Base-by-base conservation (phyloP, 2,329 filamentous ascomycete species). In the Talaromyces sp. region DNA sequence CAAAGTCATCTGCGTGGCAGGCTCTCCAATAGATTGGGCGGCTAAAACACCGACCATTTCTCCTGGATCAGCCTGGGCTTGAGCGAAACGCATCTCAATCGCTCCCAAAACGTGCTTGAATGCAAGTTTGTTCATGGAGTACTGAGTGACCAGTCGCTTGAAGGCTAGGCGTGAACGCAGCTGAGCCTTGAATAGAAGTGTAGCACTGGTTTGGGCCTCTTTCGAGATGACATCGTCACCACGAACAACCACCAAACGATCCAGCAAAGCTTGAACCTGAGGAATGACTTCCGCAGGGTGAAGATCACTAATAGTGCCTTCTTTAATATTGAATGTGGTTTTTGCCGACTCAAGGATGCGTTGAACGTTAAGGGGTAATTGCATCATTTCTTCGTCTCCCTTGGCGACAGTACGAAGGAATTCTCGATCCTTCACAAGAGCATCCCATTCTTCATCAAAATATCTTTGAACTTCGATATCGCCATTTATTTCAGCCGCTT, bases 11-110 rank as follows among this genome's bases (percentile, higher is more conserved):
- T 99, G 95, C 1, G 95, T 99, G 24, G 95, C 96, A 47, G 95
- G 95, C 79, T 99, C 95, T 82, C 95, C 95, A 76, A 99, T 99
- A 37, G 95, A 99, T 81, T 99, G 95, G 7, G 96, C 95, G 68
- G 95, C 95, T 73, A 99, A 83, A 24, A 99, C 95, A 81, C 95
- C 95, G 64, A 99, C 95, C 95, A 99, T 99, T 77, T 99, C 96
- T 75, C 96, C 95, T 57, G 95, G 94, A 72, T 89, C 92, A 67
- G 97, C 93, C 71, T 91, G 88, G 56, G 94, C 87, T 72, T 90
- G 89, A 41, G 91, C 87, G 86, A 96, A 99, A 67, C 93, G 88
- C 74, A 87, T 93, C 80, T 96, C 91, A 47, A 99, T 83, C 71
- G 97, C 93, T 69, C 95, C 95, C 45, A 99, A 79, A 56, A 99